Conservation (phyloP, 768 basidiomycete species). For the Zangia roseola region DNA sequence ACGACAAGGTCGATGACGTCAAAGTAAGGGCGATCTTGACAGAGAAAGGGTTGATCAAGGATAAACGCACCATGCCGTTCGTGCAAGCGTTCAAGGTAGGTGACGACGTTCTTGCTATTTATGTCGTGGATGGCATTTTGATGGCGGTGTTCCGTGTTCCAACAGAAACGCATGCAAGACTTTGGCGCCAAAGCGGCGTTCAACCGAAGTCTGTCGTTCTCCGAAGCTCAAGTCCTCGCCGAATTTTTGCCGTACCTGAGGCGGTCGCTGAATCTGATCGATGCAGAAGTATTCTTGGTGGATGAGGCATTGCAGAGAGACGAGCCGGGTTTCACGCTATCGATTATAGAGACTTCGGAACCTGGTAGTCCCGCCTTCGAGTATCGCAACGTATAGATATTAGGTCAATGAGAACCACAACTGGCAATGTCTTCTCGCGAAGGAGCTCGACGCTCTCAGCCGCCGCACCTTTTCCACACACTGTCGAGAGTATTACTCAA, state of each 20-base stretch:
- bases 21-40: conserved; percentile 69
- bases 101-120: background rate
- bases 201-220: conserved; percentile 80
- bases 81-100: conserved; percentile 87
- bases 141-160: too few relatives aligned
- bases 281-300: conserved; percentile 69
- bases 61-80: conserved; percentile 96
- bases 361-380: conserved; percentile 86
- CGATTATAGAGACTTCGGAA: conserved; percentile 81
- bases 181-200: conserved; percentile 77
- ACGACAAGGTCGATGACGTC: conserved; percentile 71
- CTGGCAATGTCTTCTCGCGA: conserved; percentile 63
- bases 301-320: conserved; percentile 61
- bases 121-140: background rate
- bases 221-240: conserved; percentile 68
- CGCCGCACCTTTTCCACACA: conserved; percentile 36
- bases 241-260: conserved; percentile 80
- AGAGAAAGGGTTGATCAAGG: conserved; percentile 82
- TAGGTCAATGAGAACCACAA: background rate
- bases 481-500: conserved; percentile 36
- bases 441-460: conserved; percentile 47
- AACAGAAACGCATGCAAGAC: conserved; percentile 78
- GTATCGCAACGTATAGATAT: conserved; percentile 74
- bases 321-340: conserved; percentile 58
- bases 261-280: conserved; percentile 65